Evolutionary conservation across 1,139 yeast species (phyloP).

Genomic region (Debaryomycetaceae sp.): DNA sequence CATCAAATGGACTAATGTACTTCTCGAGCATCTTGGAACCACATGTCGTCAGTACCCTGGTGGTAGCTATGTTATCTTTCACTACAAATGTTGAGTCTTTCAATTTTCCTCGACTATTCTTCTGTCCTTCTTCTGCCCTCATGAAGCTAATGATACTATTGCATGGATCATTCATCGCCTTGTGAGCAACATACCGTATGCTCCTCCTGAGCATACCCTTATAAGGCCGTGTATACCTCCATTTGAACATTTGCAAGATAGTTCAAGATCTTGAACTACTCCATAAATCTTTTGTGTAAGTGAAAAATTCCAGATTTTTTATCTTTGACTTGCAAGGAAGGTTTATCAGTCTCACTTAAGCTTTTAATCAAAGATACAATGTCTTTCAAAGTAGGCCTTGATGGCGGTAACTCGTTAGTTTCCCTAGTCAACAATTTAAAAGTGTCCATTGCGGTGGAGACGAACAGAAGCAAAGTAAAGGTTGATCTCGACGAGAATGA

Average conservation of each 20-base stretch:
- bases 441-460: constrained; percentile 51
- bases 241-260: not conserved
- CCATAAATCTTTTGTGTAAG: not conserved
- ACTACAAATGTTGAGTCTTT: constrained; percentile 13
- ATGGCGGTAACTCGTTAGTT: constrained; percentile 33
- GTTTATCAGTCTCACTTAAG: not conserved
- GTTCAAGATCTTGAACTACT: no score
- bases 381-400: constrained; percentile 9
- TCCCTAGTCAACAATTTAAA: constrained; percentile 59
- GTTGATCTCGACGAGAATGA: constrained; percentile 30
- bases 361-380: not conserved
- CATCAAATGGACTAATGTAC: constrained; percentile 75
- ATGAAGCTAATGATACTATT: not conserved
- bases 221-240: not conserved
- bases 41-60: constrained; percentile 66
- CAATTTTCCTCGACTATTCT: not conserved
- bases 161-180: not conserved
- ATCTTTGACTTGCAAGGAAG: not conserved
- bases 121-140: not conserved
- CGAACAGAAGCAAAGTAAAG: constrained; percentile 28
- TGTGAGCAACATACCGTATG: not conserved
- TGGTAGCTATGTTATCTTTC: constrained; percentile 79
- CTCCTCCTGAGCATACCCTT: not conserved
- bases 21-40: constrained; percentile 58
- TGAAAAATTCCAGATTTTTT: not conserved